A percentile compares a stretch with the other conserved stretches of the same genome.
Conservation (phyloP, 1,284 basidiomycete species). For the Vanrija sp. region DNA sequence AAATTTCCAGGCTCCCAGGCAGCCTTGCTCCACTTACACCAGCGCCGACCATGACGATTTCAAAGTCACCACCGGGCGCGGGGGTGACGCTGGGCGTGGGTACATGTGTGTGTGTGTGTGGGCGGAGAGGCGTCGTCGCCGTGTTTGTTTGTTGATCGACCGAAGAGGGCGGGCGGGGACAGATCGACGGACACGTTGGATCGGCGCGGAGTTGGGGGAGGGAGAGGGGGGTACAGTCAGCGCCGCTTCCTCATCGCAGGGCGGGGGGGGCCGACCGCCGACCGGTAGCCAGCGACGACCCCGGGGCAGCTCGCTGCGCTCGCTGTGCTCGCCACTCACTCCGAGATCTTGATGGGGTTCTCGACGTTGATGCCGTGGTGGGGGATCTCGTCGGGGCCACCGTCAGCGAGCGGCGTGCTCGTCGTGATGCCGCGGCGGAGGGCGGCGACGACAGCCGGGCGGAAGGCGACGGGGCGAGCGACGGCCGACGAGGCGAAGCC, state of each 20-base stretch:
- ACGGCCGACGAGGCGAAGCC: conserved; percentile 9
- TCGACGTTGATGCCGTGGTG: conserved; percentile 44
- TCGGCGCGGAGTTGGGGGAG: no score
- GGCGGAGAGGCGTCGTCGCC: background rate
- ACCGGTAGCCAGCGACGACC: no score
- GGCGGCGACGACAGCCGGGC: conserved; percentile 7
- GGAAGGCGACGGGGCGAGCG: conserved; percentile 3
- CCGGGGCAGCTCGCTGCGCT: no score
- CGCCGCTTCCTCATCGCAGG: no score
- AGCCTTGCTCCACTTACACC: conserved; percentile 56
- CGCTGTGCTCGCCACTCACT: no score
- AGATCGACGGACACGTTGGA: no score
- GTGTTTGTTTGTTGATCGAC: no score
- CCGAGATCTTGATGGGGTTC: conserved; percentile 17
- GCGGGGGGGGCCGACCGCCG: no score
- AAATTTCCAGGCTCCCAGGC: no score
- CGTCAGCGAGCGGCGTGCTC: conserved; percentile 25
- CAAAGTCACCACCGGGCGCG: conserved; percentile 63
- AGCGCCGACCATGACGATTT: conserved; percentile 85
- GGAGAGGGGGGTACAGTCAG: no score
- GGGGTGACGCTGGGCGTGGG: conserved; percentile 38
- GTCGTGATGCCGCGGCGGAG: conserved; percentile 15
- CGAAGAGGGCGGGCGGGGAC: no score
- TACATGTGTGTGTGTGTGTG: conserved; percentile 7
- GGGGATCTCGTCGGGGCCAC: conserved; percentile 36